Base-by-base conservation (phyloP, 2,329 filamentous ascomycete species). In the Albifimbria verrucaria region DNA sequence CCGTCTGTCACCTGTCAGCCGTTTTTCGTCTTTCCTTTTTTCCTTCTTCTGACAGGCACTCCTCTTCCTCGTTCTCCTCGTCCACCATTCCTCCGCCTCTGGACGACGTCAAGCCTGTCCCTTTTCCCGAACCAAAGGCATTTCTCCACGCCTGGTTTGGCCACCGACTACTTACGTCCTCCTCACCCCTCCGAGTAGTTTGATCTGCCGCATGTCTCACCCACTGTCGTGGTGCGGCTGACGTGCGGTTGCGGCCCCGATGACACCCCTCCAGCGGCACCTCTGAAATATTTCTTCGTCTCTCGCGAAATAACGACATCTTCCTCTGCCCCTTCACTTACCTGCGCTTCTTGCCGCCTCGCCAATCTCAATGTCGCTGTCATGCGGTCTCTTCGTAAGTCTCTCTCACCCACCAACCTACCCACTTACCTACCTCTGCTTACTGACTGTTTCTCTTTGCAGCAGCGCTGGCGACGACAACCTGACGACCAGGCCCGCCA, bases 311-410 rank as follows among this genome's bases (percentile, higher is more conserved):
- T 64, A 62, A 45, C 57, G 46, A 47, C 61, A 21, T 57, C 52
- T 39, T 63, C 12, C 56, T 60, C 20, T 54, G 28, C 28, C 28
- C 10, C 10, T 36, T 36, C 43, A 4, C 24, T 15, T 45, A 22
- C 43, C 18, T 45, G 4, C 5, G 43, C 17, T 24, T n/a, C 44
- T n/a, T n/a, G n/a, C n/a, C n/a, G n/a, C n/a, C n/a, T n/a, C n/a
- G n/a, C n/a, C 39, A 15, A 20, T 20, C 49, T 53, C 52, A 42
- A 65, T 65, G 62, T 20, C 56, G 25, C 52, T 62, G 18, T 41
- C 52, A 25, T 65, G 62, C 46, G 60, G 62, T 18, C 53, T 64
- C 36, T 58, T 62, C 36, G 64, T 67, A 61, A 22, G 62, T 53
- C n/a, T n/a, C n/a, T n/a, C n/a, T n/a, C n/a, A n/a, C n/a, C n/a